A percentile compares a stretch with the other conserved stretches of the same genome.
Conservation (phyloP, 208 protist genomes). For the Spongospora subterranea region DNA sequence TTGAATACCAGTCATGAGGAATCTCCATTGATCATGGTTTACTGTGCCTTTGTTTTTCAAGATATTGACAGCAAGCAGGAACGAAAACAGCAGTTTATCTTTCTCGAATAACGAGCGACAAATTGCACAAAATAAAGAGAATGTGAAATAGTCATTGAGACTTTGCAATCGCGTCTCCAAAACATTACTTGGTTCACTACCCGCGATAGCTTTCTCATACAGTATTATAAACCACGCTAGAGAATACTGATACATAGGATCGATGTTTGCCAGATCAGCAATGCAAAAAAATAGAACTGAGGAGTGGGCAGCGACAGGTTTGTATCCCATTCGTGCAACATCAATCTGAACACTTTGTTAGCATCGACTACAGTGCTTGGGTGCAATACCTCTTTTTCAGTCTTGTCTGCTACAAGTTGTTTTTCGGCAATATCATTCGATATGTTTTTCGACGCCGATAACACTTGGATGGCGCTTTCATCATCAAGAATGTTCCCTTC, state of each 20-base stretch:
- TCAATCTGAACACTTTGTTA: constrained; percentile 64
- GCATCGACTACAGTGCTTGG: no score
- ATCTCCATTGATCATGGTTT: constrained; percentile 66
- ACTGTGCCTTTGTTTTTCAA: constrained; percentile 72
- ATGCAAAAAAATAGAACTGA: constrained; percentile 73
- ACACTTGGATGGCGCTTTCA: constrained; percentile 79
- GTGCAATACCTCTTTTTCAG: constrained; percentile 14
- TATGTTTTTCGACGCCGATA: constrained; percentile 66
- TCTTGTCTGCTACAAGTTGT: constrained; percentile 66
- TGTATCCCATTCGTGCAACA: constrained; percentile 68
- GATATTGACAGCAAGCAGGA: constrained; percentile 67
- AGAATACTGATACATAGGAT: constrained; percentile 85
- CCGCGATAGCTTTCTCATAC: constrained; percentile 81
- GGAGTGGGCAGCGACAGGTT: constrained; percentile 62
- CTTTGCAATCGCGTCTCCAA: constrained; percentile 63
- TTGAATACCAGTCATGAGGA: constrained; percentile 69
- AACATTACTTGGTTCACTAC: constrained; percentile 56
- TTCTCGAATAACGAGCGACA: constrained; percentile 74
- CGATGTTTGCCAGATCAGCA: constrained; percentile 68
- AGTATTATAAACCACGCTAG: constrained; percentile 93
- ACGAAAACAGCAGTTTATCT: constrained; percentile 74
- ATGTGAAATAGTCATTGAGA: constrained; percentile 72
- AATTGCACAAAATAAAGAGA: constrained; percentile 75
- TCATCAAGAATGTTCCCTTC: constrained; percentile 87
- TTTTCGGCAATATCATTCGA: constrained; percentile 70